Base-by-base conservation (phyloP, 352 stramenopile species). In the Phytophthora cactorum region DNA sequence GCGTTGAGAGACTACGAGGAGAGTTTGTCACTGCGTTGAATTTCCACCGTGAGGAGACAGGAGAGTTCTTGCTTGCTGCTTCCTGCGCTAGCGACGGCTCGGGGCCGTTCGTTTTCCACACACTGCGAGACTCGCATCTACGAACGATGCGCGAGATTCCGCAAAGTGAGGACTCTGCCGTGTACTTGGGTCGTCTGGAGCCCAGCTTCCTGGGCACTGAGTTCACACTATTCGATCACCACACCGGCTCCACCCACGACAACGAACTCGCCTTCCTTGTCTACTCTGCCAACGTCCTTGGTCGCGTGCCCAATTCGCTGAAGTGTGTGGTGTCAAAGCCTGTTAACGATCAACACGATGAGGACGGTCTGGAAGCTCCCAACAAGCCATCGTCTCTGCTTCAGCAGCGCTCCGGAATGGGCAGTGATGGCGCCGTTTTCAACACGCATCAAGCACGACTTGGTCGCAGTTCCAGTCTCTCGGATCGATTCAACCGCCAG, bases 11-110 rank as follows among this genome's bases (percentile, higher is more conserved):
- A 10, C 75, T 91, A 14, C 68, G 74, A 28, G 88, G 89, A 4
- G 79, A 92, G 17, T 79, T 78, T n/a, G 81, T 95, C n/a, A 95
- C 87, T 17, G 77, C 89, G 45, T 91, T 95, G 49, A 91, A 96
- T 65, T 88, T 96, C 46, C 84, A 96, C 38, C 77, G 75, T 12
- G 85, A 95, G 58, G 83, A 92, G 67, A 95, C 86, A 27, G 86
- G 88, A 44, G 85, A 90, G 70, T 93, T 93, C 56, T 49, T 93
- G 29, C 38, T 93, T 25, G 82, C 86, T 52, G 84, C 80, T n/a
- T 90, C 81, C 15, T 92, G 84, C 39, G 68, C 75, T 52, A 91
- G 82, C 53, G 86, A 91, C n/a, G 74, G 66, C 31, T 88, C 82
- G 7, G 86, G 88, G 12, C 75, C 70, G 9, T 93, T 94, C 54